Conservation (phyloP, 495 filamentous ascomycete species). For the Trichocladium antarcticum region DNA sequence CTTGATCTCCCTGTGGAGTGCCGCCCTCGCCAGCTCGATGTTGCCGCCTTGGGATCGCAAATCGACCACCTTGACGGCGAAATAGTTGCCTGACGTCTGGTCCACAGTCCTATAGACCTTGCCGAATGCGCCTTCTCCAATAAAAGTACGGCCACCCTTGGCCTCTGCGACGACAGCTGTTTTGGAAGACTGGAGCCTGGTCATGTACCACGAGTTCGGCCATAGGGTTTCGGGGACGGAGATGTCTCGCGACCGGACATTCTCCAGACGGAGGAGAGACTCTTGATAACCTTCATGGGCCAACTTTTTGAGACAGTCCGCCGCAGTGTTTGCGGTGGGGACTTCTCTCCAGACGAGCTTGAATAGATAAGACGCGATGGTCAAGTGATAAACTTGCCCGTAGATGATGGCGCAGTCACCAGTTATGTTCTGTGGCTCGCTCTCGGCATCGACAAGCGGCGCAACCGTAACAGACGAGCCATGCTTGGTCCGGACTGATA, state of each 20-base stretch:
- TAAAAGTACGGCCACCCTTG: neutral
- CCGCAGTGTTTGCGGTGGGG: neutral
- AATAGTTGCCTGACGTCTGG: neutral
- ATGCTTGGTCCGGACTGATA: neutral
- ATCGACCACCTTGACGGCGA: constrained; percentile 14
- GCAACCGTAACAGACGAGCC: neutral
- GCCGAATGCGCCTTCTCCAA: neutral
- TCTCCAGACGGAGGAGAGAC: neutral
- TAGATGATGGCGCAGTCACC: neutral
- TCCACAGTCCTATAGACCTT: neutral
- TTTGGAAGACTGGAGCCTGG: neutral
- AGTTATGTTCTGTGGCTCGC: neutral
- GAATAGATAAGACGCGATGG: neutral
- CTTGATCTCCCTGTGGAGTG: constrained; percentile 7
- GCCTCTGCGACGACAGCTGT: neutral
- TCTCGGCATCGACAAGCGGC: neutral
- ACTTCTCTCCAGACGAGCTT: neutral
- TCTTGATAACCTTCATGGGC: neutral
- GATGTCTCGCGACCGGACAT: neutral
- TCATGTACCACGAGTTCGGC: neutral
- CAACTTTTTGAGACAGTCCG: neutral
- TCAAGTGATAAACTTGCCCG: neutral
- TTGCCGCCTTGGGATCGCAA: neutral
- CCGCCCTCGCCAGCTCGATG: neutral
- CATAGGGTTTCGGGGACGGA: neutral